Evolutionary conservation across 2,329 filamentous ascomycete species (phyloP).

Genomic region (Coniochaeta sp.): DNA sequence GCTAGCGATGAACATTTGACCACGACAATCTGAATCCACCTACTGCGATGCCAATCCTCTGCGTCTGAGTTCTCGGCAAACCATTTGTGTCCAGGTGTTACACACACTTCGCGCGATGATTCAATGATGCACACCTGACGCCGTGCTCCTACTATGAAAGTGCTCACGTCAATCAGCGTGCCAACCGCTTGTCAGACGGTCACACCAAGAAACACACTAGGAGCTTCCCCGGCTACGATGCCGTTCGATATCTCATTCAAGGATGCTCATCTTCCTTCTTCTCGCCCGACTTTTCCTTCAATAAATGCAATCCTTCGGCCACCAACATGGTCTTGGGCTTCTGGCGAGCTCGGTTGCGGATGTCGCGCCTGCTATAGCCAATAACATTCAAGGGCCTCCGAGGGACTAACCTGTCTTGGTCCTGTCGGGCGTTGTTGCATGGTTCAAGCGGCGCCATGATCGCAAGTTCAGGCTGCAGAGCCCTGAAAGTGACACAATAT

Average conservation of each 20-base stretch:
- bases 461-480: background rate
- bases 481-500: background rate
- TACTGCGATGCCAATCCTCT: too few relatives aligned
- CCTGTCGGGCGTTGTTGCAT: background rate
- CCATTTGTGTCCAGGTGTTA: too few relatives aligned
- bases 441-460: background rate
- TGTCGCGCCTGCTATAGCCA: background rate
- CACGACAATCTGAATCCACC: too few relatives aligned
- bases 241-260: background rate
- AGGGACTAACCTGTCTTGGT: background rate
- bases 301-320: background rate
- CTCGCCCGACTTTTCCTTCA: background rate
- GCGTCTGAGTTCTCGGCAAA: too few relatives aligned
- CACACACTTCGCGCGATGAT: too few relatives aligned
- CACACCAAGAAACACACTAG: too few relatives aligned
- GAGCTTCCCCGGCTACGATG: too few relatives aligned
- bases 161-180: too few relatives aligned
- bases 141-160: too few relatives aligned
- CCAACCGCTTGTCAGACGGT: too few relatives aligned
- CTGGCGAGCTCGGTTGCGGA: background rate
- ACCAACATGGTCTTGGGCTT: background rate
- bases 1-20: too few relatives aligned
- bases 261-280: background rate
- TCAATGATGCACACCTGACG: too few relatives aligned
- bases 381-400: background rate